These are phyloP conservation scores for Aspergillus carbonarius DNA, from an alignment of 2,329 filamentous ascomycete genomes.

Conservation along the genomic window DNA sequence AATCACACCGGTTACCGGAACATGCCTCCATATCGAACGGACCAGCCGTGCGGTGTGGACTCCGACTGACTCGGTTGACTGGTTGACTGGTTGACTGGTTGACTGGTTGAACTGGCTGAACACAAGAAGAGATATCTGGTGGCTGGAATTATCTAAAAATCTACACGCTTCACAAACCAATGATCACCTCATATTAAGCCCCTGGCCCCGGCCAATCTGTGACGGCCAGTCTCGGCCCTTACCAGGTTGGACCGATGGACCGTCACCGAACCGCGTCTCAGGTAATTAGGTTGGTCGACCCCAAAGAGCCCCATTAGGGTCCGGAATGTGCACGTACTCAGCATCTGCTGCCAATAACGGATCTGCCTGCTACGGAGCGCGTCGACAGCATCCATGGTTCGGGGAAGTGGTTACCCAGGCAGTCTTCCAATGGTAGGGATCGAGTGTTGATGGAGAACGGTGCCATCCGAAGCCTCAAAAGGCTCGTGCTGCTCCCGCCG, in stretches of 20 bases:
- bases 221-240: not conserved
- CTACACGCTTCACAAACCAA: not conserved
- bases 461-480: conserved; percentile 3
- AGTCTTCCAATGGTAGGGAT: not conserved
- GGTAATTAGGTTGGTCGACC: not conserved
- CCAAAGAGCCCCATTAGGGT: conserved; percentile 5
- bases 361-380: not conserved
- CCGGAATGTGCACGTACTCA: conserved; percentile 6
- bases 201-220: not conserved
- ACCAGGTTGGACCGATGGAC: not conserved
- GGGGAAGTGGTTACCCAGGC: not conserved
- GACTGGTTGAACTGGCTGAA: not conserved
- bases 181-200: not conserved
- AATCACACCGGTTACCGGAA: not conserved
- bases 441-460: not conserved
- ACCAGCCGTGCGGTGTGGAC: not conserved
- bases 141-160: not conserved
- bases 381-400: not conserved
- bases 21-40: not conserved
- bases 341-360: conserved; percentile 1
- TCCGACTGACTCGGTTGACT: too few species aligned
- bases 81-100: not conserved
- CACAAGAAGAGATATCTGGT: not conserved
- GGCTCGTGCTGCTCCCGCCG: conserved; percentile 2
- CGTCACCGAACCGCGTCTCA: not conserved